Conservation (phyloP, 2,329 filamentous ascomycete genomes). For the Alternaria panax region DNA sequence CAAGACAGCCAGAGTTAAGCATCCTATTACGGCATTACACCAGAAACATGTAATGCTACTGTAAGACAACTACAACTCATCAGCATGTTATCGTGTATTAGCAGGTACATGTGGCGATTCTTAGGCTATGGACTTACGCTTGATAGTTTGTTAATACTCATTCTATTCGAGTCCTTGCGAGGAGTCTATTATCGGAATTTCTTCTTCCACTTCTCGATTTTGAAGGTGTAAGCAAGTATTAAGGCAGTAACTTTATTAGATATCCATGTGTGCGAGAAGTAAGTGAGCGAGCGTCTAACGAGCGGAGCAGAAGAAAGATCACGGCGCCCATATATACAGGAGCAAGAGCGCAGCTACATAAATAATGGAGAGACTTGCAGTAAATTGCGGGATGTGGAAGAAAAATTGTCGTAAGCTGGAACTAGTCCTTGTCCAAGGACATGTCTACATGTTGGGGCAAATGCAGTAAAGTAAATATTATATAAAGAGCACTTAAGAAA, state of each 20-base stretch:
- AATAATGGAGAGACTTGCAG: slow-evolving; percentile 6
- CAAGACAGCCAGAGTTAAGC: slow-evolving; percentile 6
- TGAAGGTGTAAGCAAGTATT: neutral
- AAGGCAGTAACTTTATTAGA: slow-evolving; percentile 5
- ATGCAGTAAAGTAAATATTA: neutral
- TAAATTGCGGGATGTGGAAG: slow-evolving; percentile 8
- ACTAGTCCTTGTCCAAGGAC: slow-evolving; percentile 4
- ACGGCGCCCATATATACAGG: neutral
- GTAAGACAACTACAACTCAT: slow-evolving; percentile 7
- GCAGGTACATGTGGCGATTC: neutral
- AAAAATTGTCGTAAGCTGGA: slow-evolving; percentile 3
- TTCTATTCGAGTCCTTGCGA: slow-evolving; percentile 3
- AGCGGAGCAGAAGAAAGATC: neutral
- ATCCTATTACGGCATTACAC: slow-evolving; percentile 4
- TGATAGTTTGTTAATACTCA: slow-evolving; percentile 1
- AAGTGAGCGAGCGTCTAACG: neutral
- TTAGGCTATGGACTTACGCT: neutral
- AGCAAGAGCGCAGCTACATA: slow-evolving; percentile 8
- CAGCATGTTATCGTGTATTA: too few relatives aligned
- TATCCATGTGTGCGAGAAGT: slow-evolving; percentile 6
- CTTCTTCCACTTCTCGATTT: neutral
- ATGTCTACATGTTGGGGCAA: slow-evolving; percentile 3
- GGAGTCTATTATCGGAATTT: neutral
- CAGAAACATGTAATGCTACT: slow-evolving; percentile 2
- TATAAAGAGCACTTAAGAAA: neutral